Percentiles rank a stretch among this genome's conserved stretches.
These are phyloP conservation scores for Eucalyptus sp. DNA, from an alignment of 345 rosid genomes.

Conservation along the genomic window DNA sequence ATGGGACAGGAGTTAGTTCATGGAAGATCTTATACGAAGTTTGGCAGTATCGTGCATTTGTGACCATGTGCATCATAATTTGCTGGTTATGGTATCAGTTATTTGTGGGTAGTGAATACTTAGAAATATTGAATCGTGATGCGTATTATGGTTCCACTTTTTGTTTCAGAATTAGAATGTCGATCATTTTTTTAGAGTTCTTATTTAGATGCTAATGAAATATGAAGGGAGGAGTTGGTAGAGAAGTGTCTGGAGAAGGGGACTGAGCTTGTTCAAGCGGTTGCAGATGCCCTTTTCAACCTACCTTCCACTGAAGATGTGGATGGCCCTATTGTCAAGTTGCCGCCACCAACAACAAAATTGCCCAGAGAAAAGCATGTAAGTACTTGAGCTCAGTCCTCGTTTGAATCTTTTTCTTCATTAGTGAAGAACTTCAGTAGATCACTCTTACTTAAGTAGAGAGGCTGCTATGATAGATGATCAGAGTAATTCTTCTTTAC, in stretches of 20 bases:
- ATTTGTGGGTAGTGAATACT: background rate
- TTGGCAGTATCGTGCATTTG: background rate
- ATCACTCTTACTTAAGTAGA: background rate
- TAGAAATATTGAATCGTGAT: background rate
- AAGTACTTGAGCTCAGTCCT: background rate
- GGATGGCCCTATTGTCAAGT: constrained; percentile 70
- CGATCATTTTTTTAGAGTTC: background rate
- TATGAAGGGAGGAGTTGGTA: constrained; percentile 55
- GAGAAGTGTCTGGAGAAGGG: constrained; percentile 49
- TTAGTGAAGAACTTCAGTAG: background rate
- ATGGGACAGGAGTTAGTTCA: background rate
- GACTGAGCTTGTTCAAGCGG: constrained; percentile 57
- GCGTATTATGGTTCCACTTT: background rate
- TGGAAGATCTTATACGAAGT: background rate
- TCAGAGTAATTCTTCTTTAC: background rate
- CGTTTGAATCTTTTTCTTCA: background rate
- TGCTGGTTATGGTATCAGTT: background rate
- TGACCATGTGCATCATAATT: background rate
- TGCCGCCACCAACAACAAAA: constrained; percentile 66
- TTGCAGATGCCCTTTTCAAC: constrained; percentile 56
- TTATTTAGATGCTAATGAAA: background rate
- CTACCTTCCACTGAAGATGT: constrained; percentile 66
- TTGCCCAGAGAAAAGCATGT: constrained; percentile 90
- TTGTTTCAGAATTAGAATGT: background rate
- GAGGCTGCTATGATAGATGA: background rate